Base-by-base conservation (phyloP, 768 basidiomycete genomes). In the Amanita pallidorosea region DNA sequence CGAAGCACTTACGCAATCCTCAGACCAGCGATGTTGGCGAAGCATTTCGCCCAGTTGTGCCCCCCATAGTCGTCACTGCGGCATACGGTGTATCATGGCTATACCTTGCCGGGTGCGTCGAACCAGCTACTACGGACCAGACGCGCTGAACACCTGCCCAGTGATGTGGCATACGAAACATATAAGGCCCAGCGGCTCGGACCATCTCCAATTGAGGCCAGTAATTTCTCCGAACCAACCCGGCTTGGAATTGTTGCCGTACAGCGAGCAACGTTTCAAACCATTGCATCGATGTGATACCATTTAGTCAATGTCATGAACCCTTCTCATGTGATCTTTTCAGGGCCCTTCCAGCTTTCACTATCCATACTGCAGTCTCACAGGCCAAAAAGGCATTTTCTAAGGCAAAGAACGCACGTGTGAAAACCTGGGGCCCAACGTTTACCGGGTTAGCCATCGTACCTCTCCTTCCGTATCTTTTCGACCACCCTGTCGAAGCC, bases 21-120 rank as follows among this genome's bases (percentile, higher is more conserved):
- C 53, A 86, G 83, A 87, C 85, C 38, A 86, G 85, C 66, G 87
- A 88, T 59, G 69, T 89, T 22, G 88, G 88, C 42, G 88, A 90
- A 65, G 83, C 87, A 1, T 89, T 90, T 62, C 72, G 88, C 8
- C 87, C 88, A 2, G 77, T 90, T 33, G 83, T 88, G 3, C 77
- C 78, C 34, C 83, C 88, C 1, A 74, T 73, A 62, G 54, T 85
- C 13, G 87, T 92, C 11, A 77, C 76, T 3, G 83, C 84, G 33
- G 85, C 84, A 8, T 92, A 92, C 60, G 88, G 85, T 12, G 66
- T 90, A 47, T 87, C 85, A 0, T 89, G 88, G 87, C 58, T 85
- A 44, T 92, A 92, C 65, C 75, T 91, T 38, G 71, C 73, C 13
- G 85, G 71, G 74, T 72, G 40, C 45, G 18, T 47, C 17, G 15